These are phyloP conservation scores for Pouteria campechiana DNA, from an alignment of 179 eudicot genomes.

Conservation along the genomic window DNA sequence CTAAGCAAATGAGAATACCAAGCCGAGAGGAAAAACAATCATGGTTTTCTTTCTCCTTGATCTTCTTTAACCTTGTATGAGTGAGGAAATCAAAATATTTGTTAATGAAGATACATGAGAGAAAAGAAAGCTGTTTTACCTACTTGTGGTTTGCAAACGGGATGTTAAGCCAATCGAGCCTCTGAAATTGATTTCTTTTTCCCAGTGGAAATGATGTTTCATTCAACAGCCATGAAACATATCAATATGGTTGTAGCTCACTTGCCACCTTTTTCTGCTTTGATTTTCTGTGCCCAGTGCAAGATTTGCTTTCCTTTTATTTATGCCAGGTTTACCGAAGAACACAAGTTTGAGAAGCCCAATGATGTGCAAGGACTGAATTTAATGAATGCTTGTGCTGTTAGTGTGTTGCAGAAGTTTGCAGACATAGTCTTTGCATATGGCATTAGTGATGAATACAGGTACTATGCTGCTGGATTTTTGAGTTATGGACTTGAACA, in stretches of 20 bases:
- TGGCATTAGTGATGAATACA: conserved; percentile 76
- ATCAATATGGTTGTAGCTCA: not conserved
- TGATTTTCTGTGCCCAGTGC: not conserved
- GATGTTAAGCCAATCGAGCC: too few relatives aligned
- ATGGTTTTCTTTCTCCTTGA: too few relatives aligned
- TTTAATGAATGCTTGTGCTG: conserved; percentile 78
- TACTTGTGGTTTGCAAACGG: too few relatives aligned
- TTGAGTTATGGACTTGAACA: not conserved
- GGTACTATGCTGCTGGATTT: conserved; percentile 22
- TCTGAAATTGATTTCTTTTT: too few relatives aligned
- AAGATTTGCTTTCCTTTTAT: not conserved
- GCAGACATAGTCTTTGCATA: conserved; percentile 65
- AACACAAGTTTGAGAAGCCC: conserved; percentile 68
- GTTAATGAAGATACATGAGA: too few relatives aligned
- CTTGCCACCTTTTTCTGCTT: not conserved
- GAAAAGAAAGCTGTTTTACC: too few relatives aligned
- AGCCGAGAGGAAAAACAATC: too few relatives aligned
- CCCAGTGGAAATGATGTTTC: too few relatives aligned
- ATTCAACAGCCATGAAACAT: too few relatives aligned
- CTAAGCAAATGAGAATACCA: too few relatives aligned
- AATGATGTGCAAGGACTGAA: conserved; percentile 59
- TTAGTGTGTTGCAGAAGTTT: conserved; percentile 48
- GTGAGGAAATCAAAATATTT: too few relatives aligned
- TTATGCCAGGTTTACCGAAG: conserved; percentile 44
- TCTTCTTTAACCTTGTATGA: too few relatives aligned